phyloP scores from a whole-genome alignment of 495 filamentous ascomycete species.

The Halenospora varia region DNA sequence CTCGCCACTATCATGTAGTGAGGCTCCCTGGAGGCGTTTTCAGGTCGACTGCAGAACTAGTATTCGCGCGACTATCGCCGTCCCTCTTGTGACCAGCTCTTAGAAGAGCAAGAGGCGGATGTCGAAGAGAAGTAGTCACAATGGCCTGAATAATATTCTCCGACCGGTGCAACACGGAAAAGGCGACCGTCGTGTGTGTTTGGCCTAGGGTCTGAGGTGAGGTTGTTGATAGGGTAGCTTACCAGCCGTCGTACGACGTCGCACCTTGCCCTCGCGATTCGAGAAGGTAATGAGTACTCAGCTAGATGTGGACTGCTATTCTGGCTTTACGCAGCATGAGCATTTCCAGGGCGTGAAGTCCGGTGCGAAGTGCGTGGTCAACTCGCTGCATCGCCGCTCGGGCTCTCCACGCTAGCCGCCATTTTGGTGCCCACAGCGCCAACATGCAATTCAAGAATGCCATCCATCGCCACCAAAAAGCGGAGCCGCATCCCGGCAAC shows the following conservation, averaged over 20 bases:
- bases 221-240: too few relatives aligned
- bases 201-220: background rate
- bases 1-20: too few relatives aligned
- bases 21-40: background rate
- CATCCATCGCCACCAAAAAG: background rate
- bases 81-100: background rate
- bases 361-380: too few relatives aligned
- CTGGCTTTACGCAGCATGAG: too few relatives aligned
- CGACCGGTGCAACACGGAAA: background rate
- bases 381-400: too few relatives aligned
- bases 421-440: too few relatives aligned
- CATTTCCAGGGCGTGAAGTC: too few relatives aligned
- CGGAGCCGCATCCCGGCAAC: background rate
- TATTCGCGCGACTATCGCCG: background rate
- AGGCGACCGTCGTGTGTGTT: background rate
- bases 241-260: too few relatives aligned
- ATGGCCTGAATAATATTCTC: background rate
- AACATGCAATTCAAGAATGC: constrained; percentile 1
- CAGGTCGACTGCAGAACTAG: background rate
- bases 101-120: background rate
- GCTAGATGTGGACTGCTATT: too few relatives aligned
- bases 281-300: too few relatives aligned
- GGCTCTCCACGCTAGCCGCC: too few relatives aligned
- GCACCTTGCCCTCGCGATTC: too few relatives aligned
- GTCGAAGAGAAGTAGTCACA: background rate